Percentiles rank a stretch among this genome's conserved stretches.
These are phyloP conservation scores for Pseudofabraea citricarpa DNA, from an alignment of 2,329 filamentous ascomycete genomes.

Conservation along the genomic window DNA sequence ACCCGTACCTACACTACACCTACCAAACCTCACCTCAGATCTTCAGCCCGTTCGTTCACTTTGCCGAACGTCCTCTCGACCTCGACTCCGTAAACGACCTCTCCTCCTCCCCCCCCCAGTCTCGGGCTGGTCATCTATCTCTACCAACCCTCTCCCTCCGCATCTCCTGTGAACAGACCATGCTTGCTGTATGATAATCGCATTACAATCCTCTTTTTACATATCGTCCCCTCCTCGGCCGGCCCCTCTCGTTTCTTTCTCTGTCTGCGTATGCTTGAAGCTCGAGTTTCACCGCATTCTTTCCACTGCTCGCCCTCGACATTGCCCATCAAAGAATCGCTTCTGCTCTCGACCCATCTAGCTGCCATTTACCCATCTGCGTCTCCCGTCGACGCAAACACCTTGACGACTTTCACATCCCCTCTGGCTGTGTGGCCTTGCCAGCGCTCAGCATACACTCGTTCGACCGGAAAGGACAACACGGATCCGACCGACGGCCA, in stretches of 20 bases:
- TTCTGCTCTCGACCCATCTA: background rate
- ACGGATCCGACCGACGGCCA: slow-evolving; percentile 4
- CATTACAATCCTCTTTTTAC: background rate
- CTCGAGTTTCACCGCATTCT: slow-evolving; percentile 3
- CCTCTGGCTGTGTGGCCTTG: too few species aligned
- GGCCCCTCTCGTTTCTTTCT: background rate
- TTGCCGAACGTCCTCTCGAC: too few species aligned
- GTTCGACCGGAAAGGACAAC: background rate
- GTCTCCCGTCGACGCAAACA: background rate
- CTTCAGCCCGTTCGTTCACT: background rate
- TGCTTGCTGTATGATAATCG: background rate
- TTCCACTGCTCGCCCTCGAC: background rate
- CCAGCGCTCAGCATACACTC: background rate
- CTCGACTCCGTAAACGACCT: background rate
- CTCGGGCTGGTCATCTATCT: too few species aligned
- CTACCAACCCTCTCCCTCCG: background rate
- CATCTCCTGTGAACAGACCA: background rate
- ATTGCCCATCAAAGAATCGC: background rate
- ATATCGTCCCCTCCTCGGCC: background rate
- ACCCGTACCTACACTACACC: too few species aligned
- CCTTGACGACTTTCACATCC: too few species aligned
- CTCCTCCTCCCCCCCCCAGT: background rate
- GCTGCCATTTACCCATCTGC: background rate
- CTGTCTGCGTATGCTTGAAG: background rate
- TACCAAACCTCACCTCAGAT: background rate